Evolutionary conservation across 495 filamentous ascomycete genomes (phyloP).

Genomic region (Aspergillus sclerotiicarbonarius): DNA sequence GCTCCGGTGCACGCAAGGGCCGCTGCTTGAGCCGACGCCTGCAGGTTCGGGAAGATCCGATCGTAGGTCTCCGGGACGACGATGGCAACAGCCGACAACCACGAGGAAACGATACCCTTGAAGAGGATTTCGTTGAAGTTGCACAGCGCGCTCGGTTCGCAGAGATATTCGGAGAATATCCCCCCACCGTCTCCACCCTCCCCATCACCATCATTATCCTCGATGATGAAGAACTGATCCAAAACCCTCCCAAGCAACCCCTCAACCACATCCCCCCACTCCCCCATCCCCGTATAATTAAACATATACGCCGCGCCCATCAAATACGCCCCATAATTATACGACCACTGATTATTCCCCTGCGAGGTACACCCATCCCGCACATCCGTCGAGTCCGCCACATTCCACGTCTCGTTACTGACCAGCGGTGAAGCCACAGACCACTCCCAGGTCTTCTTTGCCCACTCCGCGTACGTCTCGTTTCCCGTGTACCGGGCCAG

Average conservation of each 20-base stretch:
- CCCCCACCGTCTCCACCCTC: conserved; percentile 45
- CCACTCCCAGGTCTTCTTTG: conserved; percentile 67
- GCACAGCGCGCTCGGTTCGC: conserved; percentile 61
- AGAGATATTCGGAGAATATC: conserved; percentile 68
- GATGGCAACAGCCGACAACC: conserved; percentile 70
- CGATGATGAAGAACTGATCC: conserved; percentile 61
- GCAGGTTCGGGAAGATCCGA: conserved; percentile 63
- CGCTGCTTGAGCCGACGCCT: conserved; percentile 64
- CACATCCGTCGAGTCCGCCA: conserved; percentile 55
- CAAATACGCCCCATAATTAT: conserved; percentile 67
- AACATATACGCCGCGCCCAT: conserved; percentile 71
- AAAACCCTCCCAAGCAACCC: conserved; percentile 55
- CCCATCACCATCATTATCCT: too few species aligned
- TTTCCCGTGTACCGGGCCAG: conserved; percentile 66
- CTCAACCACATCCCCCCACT: conserved; percentile 57
- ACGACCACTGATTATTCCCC: conserved; percentile 62
- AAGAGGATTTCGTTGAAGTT: conserved; percentile 74
- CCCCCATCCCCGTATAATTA: conserved; percentile 53
- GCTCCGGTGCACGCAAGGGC: conserved; percentile 63
- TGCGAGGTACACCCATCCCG: conserved; percentile 50
- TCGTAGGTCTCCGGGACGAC: conserved; percentile 60
- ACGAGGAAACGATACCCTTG: conserved; percentile 74
- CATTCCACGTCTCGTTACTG: conserved; percentile 50
- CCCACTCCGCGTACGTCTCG: conserved; percentile 64
- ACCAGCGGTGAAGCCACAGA: conserved; percentile 53